Evolutionary conservation across 331 rosid species (phyloP).

Genomic region (Rhamnella rubrinervis): DNA sequence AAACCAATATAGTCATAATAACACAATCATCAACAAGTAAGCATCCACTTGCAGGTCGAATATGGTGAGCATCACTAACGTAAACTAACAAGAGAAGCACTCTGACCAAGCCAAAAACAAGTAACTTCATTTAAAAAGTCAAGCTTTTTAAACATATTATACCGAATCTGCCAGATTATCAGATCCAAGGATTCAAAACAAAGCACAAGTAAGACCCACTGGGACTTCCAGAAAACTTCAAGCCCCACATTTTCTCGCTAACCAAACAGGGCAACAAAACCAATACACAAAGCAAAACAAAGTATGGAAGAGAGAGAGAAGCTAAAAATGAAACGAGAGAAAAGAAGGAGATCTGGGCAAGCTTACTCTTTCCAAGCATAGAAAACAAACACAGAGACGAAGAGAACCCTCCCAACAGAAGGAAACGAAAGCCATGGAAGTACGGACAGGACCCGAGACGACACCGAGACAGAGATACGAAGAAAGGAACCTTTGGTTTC

Average conservation of each 20-base stretch:
- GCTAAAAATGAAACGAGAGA: not conserved
- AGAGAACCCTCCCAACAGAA: constrained; percentile 59
- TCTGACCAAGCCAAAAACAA: not conserved
- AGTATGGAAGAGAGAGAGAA: not conserved
- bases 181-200: constrained; percentile 8
- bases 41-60: not conserved
- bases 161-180: not conserved
- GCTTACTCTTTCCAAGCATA: constrained; percentile 71
- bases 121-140: not conserved
- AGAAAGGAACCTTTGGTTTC: constrained; percentile 7
- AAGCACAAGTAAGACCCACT: not conserved
- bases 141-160: not conserved
- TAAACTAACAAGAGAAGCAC: not conserved
- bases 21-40: not conserved
- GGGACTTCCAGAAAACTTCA: not conserved
- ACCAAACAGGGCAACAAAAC: constrained; percentile 15
- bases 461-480: constrained; percentile 12
- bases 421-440: constrained; percentile 58
- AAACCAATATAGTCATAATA: not conserved
- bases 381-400: constrained; percentile 55
- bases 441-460: constrained; percentile 18
- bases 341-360: constrained; percentile 33
- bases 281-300: not conserved
- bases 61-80: not conserved
- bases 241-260: not conserved